Evolutionary conservation across 805 yeast genomes (phyloP).

Genomic region (Candida parachauliodes): DNA sequence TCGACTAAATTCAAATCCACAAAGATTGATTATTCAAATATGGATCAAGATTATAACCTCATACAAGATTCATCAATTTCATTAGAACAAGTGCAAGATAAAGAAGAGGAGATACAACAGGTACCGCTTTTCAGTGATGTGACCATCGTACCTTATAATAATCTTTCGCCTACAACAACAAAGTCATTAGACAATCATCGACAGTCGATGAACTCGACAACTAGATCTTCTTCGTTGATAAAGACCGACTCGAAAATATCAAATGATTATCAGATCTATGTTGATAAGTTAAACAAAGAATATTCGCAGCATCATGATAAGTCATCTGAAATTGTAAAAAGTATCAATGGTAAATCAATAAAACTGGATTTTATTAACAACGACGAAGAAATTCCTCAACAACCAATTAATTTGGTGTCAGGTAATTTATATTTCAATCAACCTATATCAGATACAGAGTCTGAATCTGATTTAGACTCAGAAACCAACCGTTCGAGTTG

Average conservation of each 20-base stretch:
- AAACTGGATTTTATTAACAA: slow-evolving; percentile 6
- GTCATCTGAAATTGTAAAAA: not conserved
- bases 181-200: slow-evolving; percentile 4
- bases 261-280: slow-evolving; percentile 10
- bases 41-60: slow-evolving; percentile 10
- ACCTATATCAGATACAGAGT: slow-evolving; percentile 35
- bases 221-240: not conserved
- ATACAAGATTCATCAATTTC: not conserved
- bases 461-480: slow-evolving; percentile 14
- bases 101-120: not conserved
- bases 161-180: slow-evolving; percentile 12
- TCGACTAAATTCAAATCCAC: slow-evolving; percentile 45
- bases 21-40: slow-evolving; percentile 25
- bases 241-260: slow-evolving; percentile 2
- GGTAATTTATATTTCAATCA: slow-evolving; percentile 31
- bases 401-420: slow-evolving; percentile 8
- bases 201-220: not conserved
- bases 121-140: slow-evolving; percentile 7
- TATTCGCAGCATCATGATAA: slow-evolving; percentile 6
- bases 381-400: not conserved
- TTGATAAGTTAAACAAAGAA: slow-evolving; percentile 9
- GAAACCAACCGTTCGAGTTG: slow-evolving; percentile 1
- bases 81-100: slow-evolving; percentile 1
- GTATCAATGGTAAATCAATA: not conserved
- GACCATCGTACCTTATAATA: slow-evolving; percentile 16